Base-by-base conservation (phyloP, 2,329 filamentous ascomycete species). In the Exophiala sideris region DNA sequence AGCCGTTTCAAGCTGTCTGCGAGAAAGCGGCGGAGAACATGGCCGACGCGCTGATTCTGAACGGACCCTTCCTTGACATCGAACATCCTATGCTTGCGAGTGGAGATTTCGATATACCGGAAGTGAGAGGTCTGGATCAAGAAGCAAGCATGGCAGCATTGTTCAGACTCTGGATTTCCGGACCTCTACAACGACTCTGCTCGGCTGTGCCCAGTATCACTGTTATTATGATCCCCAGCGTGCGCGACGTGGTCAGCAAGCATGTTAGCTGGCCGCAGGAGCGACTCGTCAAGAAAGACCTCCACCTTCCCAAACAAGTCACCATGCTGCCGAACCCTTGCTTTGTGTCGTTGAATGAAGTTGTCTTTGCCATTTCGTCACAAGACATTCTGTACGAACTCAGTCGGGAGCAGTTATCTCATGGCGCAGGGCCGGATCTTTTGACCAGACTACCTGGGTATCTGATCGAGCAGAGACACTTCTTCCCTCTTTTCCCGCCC, bases 301-400 rank as follows among this genome's bases (percentile, higher is more conserved):
- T 95, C 5, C 89, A 88, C 3, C 78, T 97, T 4, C 87, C 87
- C 9, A 92, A 89, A 68, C 79, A 86, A 52, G 87, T 81, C 9
- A 84, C 82, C 51, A 82, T 95, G 63, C 83, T 96, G 12, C 89
- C 91, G 2, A 97, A 97, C 67, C 94, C 94, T 1, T 92, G 95
- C 78, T 90, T 88, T 7, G 72, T 97, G 2, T 89, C 84, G 5
- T 78, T 97, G 60, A 99, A 99, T 71, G 94, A 97, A 71, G 81
- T 86, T 40, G 80, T 92, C 1, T 73, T 96, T 21, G 91, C 88
- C 3, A 80, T 96, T 63, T 91, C 87, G 21, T 87, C 85, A 0
- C 88, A 95, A 65, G 94, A 99, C 67, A 76, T 90, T 3, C 77
- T 99, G 1, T 91, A 84, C 59, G 90, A 96, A 71, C 74, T 96